These are phyloP conservation scores for Letharia columbiana DNA, from an alignment of 495 filamentous ascomycete genomes.

Conservation along the genomic window DNA sequence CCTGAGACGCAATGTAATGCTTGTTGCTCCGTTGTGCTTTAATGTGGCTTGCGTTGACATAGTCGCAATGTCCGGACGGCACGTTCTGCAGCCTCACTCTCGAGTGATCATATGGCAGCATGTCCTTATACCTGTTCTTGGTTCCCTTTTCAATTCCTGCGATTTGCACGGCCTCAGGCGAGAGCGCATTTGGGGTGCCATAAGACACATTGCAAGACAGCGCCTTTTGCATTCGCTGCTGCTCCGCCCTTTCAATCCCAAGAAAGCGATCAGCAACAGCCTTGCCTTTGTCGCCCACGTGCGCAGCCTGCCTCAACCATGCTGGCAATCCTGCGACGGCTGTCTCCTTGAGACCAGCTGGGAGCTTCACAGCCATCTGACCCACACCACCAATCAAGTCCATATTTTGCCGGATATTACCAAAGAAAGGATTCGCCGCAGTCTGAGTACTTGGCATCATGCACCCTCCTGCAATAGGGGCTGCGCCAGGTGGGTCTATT, in stretches of 20 bases:
- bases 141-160: conserved; percentile 89
- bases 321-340: conserved; percentile 46
- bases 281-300: conserved; percentile 62
- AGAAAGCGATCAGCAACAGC: conserved; percentile 76
- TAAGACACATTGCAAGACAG: conserved; percentile 56
- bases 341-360: conserved; percentile 41
- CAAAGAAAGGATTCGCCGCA: conserved; percentile 82
- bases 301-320: conserved; percentile 67
- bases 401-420: conserved; percentile 94
- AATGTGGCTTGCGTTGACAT: conserved; percentile 89
- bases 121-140: conserved; percentile 97
- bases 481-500: conserved; percentile 45
- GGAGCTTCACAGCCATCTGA: conserved; percentile 70
- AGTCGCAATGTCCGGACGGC: conserved; percentile 71
- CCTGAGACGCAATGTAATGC: conserved; percentile 91
- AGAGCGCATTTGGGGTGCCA: conserved; percentile 33
- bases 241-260: conserved; percentile 72
- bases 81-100: conserved; percentile 70
- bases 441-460: conserved; percentile 60
- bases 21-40: conserved; percentile 70
- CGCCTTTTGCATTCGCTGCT: conserved; percentile 85
- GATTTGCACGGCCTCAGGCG: conserved; percentile 43
- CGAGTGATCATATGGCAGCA: conserved; percentile 92
- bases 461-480: conserved; percentile 81
- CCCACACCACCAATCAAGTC: conserved; percentile 91